phyloP scores from a whole-genome alignment of 2,329 filamentous ascomycete species.

The Botrytis fabae region DNA sequence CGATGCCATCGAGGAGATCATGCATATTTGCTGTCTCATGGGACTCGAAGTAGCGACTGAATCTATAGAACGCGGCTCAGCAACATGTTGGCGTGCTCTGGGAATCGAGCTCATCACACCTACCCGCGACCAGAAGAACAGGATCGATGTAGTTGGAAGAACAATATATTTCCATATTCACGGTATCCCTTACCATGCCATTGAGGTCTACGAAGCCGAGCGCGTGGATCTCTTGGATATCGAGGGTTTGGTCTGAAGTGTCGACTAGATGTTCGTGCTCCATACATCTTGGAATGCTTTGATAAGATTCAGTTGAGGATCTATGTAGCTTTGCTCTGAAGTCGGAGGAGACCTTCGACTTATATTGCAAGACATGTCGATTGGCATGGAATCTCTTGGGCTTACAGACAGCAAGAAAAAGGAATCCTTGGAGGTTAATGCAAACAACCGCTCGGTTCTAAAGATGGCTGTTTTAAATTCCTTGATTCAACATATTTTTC shows the following conservation, averaged over 20 bases:
- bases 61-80: neutral
- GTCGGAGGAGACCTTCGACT: neutral
- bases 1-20: neutral
- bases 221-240: neutral
- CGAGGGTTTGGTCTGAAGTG: neutral
- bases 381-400: neutral
- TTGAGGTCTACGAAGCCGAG: neutral
- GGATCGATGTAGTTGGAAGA: neutral
- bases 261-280: neutral
- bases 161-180: neutral
- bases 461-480: neutral
- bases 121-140: neutral
- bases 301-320: neutral
- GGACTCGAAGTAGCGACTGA: neutral
- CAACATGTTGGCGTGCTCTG: too few species aligned
- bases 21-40: neutral
- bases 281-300: neutral
- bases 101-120: too few species aligned
- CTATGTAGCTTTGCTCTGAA: neutral
- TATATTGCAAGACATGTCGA: neutral
- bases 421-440: neutral
- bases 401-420: neutral
- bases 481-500: too few species aligned
- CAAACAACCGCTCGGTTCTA: neutral
- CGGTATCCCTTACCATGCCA: slow-evolving; percentile 1